Evolutionary conservation across 495 filamentous ascomycete genomes (phyloP).

Genomic region (Penicillium cosmopolitanum): DNA sequence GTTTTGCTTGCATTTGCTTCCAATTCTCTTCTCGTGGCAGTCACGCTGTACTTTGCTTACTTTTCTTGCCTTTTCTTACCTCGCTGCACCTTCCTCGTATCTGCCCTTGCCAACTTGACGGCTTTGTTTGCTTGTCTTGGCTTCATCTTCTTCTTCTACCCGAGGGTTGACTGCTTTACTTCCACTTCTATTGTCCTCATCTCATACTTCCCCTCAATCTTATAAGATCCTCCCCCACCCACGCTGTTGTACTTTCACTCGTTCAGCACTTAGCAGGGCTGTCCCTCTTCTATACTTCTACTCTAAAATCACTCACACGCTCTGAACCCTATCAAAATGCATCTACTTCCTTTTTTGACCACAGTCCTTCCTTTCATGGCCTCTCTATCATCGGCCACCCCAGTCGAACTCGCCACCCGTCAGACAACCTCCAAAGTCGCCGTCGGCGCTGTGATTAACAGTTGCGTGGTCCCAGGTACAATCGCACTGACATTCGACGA

Average conservation of each 20-base stretch:
- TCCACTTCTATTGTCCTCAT: neutral
- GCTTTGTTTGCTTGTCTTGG: neutral
- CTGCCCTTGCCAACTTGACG: neutral
- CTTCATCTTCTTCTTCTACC: neutral
- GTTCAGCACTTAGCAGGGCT: neutral
- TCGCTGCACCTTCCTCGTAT: slow-evolving; percentile 5
- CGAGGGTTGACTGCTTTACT: neutral
- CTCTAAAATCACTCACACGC: neutral
- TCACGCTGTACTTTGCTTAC: neutral
- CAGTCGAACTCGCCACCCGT: neutral
- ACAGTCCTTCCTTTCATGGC: slow-evolving; percentile 14
- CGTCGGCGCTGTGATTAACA: slow-evolving; percentile 60
- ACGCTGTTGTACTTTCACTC: neutral
- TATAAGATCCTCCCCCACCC: neutral
- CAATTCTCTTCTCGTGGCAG: neutral
- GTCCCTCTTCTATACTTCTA: neutral
- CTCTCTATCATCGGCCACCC: slow-evolving; percentile 9
- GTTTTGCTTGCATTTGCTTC: neutral
- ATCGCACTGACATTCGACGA: slow-evolving; percentile 81
- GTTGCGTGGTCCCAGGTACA: slow-evolving; percentile 59
- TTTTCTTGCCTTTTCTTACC: too few relatives aligned
- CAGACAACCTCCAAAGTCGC: slow-evolving; percentile 31
- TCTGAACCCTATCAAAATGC: slow-evolving; percentile 18
- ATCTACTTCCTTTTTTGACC: slow-evolving; percentile 5
- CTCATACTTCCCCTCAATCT: neutral